Conservation (phyloP, 768 basidiomycete species). For the Leccinum olivaceopallidum region DNA sequence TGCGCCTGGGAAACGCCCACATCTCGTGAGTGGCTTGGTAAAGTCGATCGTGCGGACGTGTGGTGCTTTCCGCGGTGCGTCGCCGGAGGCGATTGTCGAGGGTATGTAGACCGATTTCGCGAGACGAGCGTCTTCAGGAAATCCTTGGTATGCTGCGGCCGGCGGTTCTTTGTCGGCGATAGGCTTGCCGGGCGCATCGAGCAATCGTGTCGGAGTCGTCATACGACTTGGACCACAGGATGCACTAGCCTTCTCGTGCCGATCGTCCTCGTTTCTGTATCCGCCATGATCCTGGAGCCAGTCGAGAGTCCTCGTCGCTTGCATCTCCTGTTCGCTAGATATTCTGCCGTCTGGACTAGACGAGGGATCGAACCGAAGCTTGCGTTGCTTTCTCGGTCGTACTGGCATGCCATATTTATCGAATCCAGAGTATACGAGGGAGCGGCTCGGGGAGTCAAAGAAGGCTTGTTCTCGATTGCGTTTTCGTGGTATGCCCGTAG, state of each 20-base stretch:
- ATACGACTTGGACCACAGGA: neutral
- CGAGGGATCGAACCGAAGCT: constrained; percentile 27
- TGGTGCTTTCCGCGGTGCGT: neutral
- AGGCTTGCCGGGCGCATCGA: constrained; percentile 15
- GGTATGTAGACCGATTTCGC: neutral
- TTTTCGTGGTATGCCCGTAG: constrained; percentile 22
- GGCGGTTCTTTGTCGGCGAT: neutral
- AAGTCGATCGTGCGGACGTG: constrained; percentile 31
- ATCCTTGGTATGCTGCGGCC: neutral
- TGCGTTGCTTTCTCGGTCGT: constrained; percentile 30
- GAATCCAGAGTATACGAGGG: constrained; percentile 29
- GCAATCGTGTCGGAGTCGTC: neutral
- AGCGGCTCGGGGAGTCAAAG: constrained; percentile 29
- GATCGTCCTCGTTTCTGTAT: neutral
- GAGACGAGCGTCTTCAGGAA: neutral
- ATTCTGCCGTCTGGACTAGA: constrained; percentile 19
- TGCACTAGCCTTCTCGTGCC: neutral
- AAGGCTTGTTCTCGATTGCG: constrained; percentile 32
- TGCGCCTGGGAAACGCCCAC: constrained; percentile 11
- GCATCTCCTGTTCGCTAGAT: neutral
- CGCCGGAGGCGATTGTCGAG: neutral
- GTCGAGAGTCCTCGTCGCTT: neutral
- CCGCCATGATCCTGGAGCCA: constrained; percentile 4
- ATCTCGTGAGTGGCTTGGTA: constrained; percentile 18
- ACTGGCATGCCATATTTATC: constrained; percentile 33